Evolutionary conservation across 2,329 filamentous ascomycete genomes (phyloP), one percentile per base, ranked within the genome.

Genomic region (Coniochaeta sp.): DNA sequence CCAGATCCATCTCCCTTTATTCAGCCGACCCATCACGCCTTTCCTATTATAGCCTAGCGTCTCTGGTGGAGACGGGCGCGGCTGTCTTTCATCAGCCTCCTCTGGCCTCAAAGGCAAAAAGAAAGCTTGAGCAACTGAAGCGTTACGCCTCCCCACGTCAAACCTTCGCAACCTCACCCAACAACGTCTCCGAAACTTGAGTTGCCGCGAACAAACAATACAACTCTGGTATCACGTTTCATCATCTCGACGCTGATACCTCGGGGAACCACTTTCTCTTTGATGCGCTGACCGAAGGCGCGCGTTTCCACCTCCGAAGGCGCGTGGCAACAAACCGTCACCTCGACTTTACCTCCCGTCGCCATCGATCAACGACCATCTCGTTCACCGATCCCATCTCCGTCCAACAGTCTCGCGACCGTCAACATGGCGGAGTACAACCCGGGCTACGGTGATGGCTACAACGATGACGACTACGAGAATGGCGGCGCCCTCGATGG

Each of bases 381-480:
- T 46, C 16, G 22, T 22, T 28, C n/a, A n/a, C n/a, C n/a, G n/a
- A n/a, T n/a, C n/a, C n/a, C n/a, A n/a, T n/a, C n/a, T n/a, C n/a
- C n/a, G n/a, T n/a, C n/a, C n/a, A n/a, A n/a, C n/a, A n/a, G n/a
- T n/a, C n/a, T n/a, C n/a, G n/a, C 38, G 20, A 42, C 14, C 20
- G 7, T 42, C 38, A 22, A 16, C 2, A 50, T 50, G 48, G 48
- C 48, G 14, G 48, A 50, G n/a, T 50, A 53, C 55, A 55, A 45
- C 30, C 32, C 49, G 57, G 56, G 49, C 51, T 61, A 58, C 35
- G 60, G 51, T 33, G 58, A 57, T 31, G 52, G 52, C 7, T 61
- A 60, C 26, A 80, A 82, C 68, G 78, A 80, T 51, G 74, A 78
- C 48, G 72, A 74, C 10, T 78, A 73, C 67, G 66, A 68, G 55